Conservation (phyloP, 345 rosid species). For the Pelargonium nanum region DNA sequence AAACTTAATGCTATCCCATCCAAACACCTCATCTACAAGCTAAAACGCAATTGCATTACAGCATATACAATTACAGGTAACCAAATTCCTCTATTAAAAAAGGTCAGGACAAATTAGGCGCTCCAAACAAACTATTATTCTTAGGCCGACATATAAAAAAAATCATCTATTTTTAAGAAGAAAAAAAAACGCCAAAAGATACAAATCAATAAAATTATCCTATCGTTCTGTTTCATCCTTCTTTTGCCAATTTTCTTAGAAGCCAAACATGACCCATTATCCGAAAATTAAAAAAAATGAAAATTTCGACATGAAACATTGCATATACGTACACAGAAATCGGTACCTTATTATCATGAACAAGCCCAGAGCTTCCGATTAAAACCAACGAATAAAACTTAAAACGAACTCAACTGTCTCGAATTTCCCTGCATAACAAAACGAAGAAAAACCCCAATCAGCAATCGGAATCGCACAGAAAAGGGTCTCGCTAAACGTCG, state of each 20-base stretch:
- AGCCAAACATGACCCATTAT: not conserved
- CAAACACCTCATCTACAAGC: not conserved
- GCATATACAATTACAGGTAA: not conserved
- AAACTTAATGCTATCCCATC: no score
- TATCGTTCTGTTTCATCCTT: not conserved
- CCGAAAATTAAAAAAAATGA: not conserved
- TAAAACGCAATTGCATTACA: not conserved
- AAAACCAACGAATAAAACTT: not conserved
- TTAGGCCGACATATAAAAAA: no score
- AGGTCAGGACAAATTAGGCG: not conserved
- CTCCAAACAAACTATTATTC: no score
- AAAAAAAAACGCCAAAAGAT: no score
- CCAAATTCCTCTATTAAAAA: not conserved
- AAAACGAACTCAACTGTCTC: not conserved
- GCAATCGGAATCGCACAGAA: not conserved
- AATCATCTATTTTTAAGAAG: no score
- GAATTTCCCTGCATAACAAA: slow-evolving; percentile 14
- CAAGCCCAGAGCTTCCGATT: slow-evolving; percentile 16
- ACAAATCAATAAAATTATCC: not conserved
- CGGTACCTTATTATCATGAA: slow-evolving; percentile 23
- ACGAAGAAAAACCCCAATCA: not conserved
- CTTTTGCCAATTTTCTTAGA: not conserved
- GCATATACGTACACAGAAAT: not conserved
- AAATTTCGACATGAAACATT: not conserved
- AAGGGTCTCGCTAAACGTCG: not conserved